phyloP scores from a whole-genome alignment of 2,329 filamentous ascomycete species.

The Neurospora sp. region DNA sequence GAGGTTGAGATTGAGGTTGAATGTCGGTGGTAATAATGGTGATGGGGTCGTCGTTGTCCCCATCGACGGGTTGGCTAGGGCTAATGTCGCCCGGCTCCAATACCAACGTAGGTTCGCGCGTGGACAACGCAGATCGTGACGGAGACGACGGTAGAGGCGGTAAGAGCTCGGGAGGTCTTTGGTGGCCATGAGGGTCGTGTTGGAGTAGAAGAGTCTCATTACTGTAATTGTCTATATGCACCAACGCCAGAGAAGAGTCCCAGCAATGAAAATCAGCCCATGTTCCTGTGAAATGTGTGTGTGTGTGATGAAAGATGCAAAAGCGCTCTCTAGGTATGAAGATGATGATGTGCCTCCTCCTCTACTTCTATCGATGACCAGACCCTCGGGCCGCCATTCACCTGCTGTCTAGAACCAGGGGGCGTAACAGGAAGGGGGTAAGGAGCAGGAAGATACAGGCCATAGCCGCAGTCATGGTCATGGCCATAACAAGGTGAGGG shows the following conservation, averaged over 20 bases:
- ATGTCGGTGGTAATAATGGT: background rate
- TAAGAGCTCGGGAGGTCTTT: slow-evolving; percentile 2
- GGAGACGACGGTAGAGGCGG: slow-evolving; percentile 2
- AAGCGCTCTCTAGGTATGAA: background rate
- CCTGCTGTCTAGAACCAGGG: background rate
- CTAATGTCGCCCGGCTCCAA: background rate
- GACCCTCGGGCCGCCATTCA: background rate
- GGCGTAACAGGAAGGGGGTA: background rate
- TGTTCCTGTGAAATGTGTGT: background rate
- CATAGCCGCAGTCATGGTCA: background rate
- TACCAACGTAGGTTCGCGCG: background rate
- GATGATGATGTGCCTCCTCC: background rate
- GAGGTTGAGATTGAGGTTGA: background rate
- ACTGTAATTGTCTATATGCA: slow-evolving; percentile 4
- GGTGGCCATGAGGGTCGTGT: background rate
- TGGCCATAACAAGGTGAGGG: background rate
- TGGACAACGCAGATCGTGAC: background rate
- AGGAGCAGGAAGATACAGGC: background rate
- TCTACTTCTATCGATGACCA: slow-evolving; percentile 6
- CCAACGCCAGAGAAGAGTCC: slow-evolving; percentile 9
- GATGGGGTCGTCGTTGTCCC: background rate
- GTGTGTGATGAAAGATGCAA: background rate
- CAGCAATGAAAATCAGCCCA: slow-evolving; percentile 15
- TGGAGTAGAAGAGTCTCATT: slow-evolving; percentile 7
- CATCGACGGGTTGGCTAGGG: background rate